phyloP scores from a whole-genome alignment of 2,329 filamentous ascomycete genomes.

The Fusarium begoniae region DNA sequence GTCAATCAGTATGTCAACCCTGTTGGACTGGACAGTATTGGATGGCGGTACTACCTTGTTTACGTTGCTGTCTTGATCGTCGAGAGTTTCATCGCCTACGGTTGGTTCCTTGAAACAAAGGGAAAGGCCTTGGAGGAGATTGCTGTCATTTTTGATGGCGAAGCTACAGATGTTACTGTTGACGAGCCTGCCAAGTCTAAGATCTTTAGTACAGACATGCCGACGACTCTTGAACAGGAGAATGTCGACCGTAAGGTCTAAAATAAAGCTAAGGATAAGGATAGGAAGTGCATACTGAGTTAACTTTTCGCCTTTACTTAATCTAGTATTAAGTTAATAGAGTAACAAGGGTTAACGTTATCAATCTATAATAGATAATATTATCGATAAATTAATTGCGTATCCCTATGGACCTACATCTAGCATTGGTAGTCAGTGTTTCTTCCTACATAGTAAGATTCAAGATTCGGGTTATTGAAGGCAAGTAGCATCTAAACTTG shows the following conservation, averaged over 20 bases:
- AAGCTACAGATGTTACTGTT: neutral
- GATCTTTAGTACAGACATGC: neutral
- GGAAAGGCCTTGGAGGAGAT: conserved; percentile 63
- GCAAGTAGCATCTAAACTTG: too few relatives aligned
- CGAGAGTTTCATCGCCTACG: conserved; percentile 56
- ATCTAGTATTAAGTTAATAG: too few relatives aligned
- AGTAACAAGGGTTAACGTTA: too few relatives aligned
- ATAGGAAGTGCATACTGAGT: too few relatives aligned
- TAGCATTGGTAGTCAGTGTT: too few relatives aligned
- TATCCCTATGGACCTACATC: too few relatives aligned
- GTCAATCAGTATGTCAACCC: conserved; percentile 58
- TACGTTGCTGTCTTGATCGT: conserved; percentile 59
- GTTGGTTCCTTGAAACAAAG: conserved; percentile 61
- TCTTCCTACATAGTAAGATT: too few relatives aligned
- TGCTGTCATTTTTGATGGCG: conserved; percentile 58
- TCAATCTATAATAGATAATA: too few relatives aligned
- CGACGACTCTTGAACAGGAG: neutral
- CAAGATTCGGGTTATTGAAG: too few relatives aligned
- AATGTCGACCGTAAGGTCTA: conserved; percentile 8
- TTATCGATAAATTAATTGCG: too few relatives aligned
- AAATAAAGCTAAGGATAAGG: too few relatives aligned
- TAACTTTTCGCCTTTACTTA: too few relatives aligned
- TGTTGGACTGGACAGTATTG: conserved; percentile 58
- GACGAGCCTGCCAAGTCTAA: neutral
- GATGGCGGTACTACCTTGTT: conserved; percentile 66